Conservation (phyloP, 257 asterid species). For the Primulina tabacum region DNA sequence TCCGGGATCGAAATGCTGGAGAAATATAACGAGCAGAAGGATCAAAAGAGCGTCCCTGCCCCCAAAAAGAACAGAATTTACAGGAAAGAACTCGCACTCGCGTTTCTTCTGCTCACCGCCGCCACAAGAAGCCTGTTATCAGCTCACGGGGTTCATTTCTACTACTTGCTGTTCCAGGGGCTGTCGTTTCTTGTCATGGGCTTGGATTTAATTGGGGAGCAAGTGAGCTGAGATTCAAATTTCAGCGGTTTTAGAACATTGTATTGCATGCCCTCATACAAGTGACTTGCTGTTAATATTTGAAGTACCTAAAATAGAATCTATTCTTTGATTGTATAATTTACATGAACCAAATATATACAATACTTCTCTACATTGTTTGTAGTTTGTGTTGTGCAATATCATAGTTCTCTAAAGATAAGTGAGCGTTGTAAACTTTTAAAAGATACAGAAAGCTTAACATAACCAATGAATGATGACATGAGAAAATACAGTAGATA, state of each 20-base stretch:
- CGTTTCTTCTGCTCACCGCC: slow-evolving; percentile 78
- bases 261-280: too few species aligned
- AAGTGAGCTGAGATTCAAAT: slow-evolving; percentile 47
- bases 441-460: too few species aligned
- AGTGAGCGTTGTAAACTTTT: too few species aligned
- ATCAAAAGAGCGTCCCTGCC: slow-evolving; percentile 15
- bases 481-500: too few species aligned
- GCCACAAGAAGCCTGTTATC: slow-evolving; percentile 76
- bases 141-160: slow-evolving; percentile 90
- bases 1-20: slow-evolving; percentile 75
- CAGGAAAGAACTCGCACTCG: slow-evolving; percentile 73
- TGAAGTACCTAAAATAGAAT: too few species aligned
- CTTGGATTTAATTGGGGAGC: slow-evolving; percentile 89
- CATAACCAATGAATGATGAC: too few species aligned
- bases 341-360: too few species aligned
- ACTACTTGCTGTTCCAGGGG: slow-evolving; percentile 86
- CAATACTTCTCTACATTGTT: too few species aligned
- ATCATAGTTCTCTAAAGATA: too few species aligned
- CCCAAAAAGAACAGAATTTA: slow-evolving; percentile 59
- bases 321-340: too few species aligned
- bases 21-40: slow-evolving; percentile 47
- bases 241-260: slow-evolving; percentile 15
- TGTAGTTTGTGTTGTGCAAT: too few species aligned
- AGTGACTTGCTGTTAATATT: too few species aligned
- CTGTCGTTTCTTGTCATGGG: slow-evolving; percentile 75